These are phyloP conservation scores for Fibroporia radiculosa DNA, from an alignment of 768 basidiomycete genomes.

Conservation along the genomic window DNA sequence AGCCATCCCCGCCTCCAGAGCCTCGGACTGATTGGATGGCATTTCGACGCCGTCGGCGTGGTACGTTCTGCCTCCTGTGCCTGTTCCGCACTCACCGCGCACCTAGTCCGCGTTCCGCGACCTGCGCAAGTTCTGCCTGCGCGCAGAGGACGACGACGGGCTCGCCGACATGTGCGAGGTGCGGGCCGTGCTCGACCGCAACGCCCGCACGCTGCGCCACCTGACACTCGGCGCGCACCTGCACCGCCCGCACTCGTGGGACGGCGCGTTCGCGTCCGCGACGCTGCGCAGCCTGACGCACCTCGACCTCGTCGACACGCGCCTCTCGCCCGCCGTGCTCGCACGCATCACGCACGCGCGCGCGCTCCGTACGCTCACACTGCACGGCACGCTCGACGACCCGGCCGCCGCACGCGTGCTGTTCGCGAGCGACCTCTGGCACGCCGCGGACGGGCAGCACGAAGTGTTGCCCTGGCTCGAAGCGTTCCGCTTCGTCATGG, in stretches of 20 bases:
- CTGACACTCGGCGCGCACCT: conserved; percentile 67
- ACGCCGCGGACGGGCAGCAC: conserved; percentile 48
- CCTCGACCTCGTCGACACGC: conserved; percentile 62
- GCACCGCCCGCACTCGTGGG: conserved; percentile 57
- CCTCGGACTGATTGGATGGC: conserved; percentile 64
- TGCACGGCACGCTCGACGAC: conserved; percentile 61
- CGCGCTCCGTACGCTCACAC: conserved; percentile 51
- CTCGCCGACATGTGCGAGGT: conserved; percentile 66
- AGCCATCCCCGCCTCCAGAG: conserved; percentile 47
- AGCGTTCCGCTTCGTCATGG: conserved; percentile 54
- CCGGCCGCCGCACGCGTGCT: conserved; percentile 49
- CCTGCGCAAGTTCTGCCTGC: conserved; percentile 57
- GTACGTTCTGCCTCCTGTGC: conserved; percentile 2
- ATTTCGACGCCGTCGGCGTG: conserved; percentile 65
- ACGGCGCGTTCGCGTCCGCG: conserved; percentile 51
- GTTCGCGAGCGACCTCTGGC: conserved; percentile 55
- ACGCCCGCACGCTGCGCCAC: conserved; percentile 48
- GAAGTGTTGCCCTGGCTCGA: conserved; percentile 57
- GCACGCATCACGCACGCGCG: conserved; percentile 57
- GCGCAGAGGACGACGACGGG: conserved; percentile 66
- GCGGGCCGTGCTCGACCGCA: conserved; percentile 53
- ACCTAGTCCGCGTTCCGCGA: conserved; percentile 44
- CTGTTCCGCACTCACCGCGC: background rate
- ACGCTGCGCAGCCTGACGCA: conserved; percentile 63
- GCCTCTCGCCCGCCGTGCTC: conserved; percentile 57